Evolutionary conservation across 768 basidiomycete species (phyloP), one percentile per base, ranked within the genome.

Genomic region (Terana coerulea): DNA sequence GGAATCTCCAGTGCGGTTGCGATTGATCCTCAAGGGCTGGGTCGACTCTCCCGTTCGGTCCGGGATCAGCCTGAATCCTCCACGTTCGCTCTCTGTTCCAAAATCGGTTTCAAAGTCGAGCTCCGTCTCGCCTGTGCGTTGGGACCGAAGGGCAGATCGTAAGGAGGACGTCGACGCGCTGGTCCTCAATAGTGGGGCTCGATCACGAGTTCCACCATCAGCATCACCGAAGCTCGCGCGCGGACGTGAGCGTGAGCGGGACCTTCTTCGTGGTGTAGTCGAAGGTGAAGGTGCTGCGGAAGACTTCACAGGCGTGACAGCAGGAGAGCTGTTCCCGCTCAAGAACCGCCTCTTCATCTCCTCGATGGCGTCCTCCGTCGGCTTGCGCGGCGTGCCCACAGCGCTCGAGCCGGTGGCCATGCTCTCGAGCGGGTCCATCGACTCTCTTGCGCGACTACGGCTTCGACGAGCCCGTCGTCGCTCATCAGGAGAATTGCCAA

Each of bases 281-380:
- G 47, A 47, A 28, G 37, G 25, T 7, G 48, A 41, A 10, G 50
- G 25, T 0, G 30, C 19, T 7, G 53, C 52, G 12, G 49, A 35
- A 17, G 2, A 39, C 37, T 22, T 58, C 45, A 24, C 52, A 45
- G 25, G 55, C 33, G 33, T 57, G 47, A 26, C 51, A 46, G 33
- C 55, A 31, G 41, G 57, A 46, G 37, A 56, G 25, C 49, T 55
- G 51, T 17, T 51, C 28, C n/a, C 51, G 9, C 47, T 17, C 47
- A 81, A 64, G 57, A 84, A 77, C 34, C 81, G 70, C 57, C 67
- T 73, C 65, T 84, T 86, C 79, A 85, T 81, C 58, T 83, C 78
- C 61, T 83, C 77, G 40, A 83, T 70, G 2, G 80, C 79, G 21
- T 80, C 78, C 24, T 68, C 61, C 5, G 76, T 75, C 6, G 75